Evolutionary conservation across 371 early-diverging fungal genomes (phyloP), one percentile per base, ranked within the genome.

Genomic region (Blakeslea trispora): DNA sequence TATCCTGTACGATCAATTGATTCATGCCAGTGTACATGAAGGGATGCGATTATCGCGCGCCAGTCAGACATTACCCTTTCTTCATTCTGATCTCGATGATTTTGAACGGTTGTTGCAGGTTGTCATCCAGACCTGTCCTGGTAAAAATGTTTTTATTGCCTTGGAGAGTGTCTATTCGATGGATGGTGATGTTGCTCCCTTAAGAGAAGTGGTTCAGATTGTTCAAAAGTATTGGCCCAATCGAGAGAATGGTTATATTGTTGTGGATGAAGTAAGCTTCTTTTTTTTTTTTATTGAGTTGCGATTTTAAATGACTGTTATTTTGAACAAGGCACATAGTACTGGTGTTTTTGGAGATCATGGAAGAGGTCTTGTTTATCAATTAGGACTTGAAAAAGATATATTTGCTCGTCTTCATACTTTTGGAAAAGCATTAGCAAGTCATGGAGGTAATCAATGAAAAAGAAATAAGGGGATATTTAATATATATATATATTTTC

Each of bases 391-490:
- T 35, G 85, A 88, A 57, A 54, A 72, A 42, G 66, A 79, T 34
- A 76, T 91, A 3, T 91, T 88, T 82, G 90, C 88, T 4, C 80
- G 92, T 22, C 66, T 93, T 0, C 87, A 89, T 60, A 93, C 94
- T 11, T 93, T 92, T 74, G 91, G 94, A 50, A 93, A 93, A 61
- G 89, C 87, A 0, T 73, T 92, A 44, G 91, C 89, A 3, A 81
- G 84, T 48, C 89, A 90, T 66, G 94, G 94, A 67, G 90, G 90
- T 89, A 76, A n/a, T n/a, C n/a, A n/a, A n/a, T n/a, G n/a, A n/a
- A 22, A 44, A 37, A 14, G 13, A 15, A 13, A 13, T 11, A 32
- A 28, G 15, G 31, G 28, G 49, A 50, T 17, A 14, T 17, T n/a
- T 17, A 23, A 46, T 39, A 8, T 40, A 23, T 21, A n/a, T 48